Base-by-base conservation (phyloP, 306 rosid genomes). In the Sphenostylis stenocarpa region DNA sequence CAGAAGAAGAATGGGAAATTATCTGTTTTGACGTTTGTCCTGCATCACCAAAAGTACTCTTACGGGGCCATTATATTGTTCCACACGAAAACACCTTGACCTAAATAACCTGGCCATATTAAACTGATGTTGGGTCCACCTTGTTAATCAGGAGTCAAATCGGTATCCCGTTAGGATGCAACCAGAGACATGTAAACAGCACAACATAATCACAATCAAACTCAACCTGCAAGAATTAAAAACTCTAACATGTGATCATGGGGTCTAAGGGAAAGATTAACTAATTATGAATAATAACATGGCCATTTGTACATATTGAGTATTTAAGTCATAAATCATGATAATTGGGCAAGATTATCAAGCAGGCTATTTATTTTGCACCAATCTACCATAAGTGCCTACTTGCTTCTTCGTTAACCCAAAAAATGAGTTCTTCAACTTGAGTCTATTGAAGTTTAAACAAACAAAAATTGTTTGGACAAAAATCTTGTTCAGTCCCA, bases 121-220 rank as follows among this genome's bases (percentile, higher is more conserved):
- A 36, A 48, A 15, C 49, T 7, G n/a, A 38, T 63, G 4, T 31
- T 2, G 66, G 80, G 75, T 36, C 79, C 79, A 43, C 69, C 69
- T 21, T 52, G 70, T 57, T 73, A 58, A 48, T 49, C 57, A 73
- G 43, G 16, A 4, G 38, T 77, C 80, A 29, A 19, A 72, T 41
- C n/a, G 72, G 49, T 61, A 29, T 67, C 67, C 80, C 63, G 17
- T 5, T 20, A 44, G 70, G 67, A 67, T 44, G 75, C 83, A 36
- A 14, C 31, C 4, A 16, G 12, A 76, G 49, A 72, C 80, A 73
- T 53, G 72, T 61, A 43, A n/a, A 68, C 56, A 73, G 52, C 55
- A 39, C 11, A 61, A 0, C 38, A 29, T 63, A 65, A 60, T 74
- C 60, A 74, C 4, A 29, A 15, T 34, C 70, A 49, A 53, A 43